phyloP scores from a whole-genome alignment of 2,329 filamentous ascomycete genomes.

The Aspergillus ibericus region DNA sequence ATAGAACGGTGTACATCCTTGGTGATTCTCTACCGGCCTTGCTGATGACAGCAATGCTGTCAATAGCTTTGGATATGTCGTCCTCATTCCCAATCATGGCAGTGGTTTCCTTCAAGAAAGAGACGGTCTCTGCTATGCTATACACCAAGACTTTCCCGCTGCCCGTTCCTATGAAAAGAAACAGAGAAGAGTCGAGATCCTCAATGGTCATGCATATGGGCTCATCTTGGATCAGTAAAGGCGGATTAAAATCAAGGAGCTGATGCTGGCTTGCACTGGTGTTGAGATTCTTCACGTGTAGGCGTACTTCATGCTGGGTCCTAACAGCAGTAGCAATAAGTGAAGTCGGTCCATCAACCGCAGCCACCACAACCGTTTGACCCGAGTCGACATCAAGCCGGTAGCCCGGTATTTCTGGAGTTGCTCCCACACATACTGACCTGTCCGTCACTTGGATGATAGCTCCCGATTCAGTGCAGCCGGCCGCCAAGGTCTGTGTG shows the following conservation, averaged over 20 bases:
- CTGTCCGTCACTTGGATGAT: constrained; percentile 46
- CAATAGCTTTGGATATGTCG: constrained; percentile 37
- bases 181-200: constrained; percentile 22
- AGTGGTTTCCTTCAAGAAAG: constrained; percentile 23
- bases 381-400: constrained; percentile 23
- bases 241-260: constrained; percentile 25
- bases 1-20: constrained; percentile 36
- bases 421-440: constrained; percentile 34
- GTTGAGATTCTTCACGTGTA: constrained; percentile 30
- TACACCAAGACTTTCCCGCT: constrained; percentile 39
- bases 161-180: constrained; percentile 44
- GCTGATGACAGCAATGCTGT: constrained; percentile 34
- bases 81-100: constrained; percentile 24
- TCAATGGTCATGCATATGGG: constrained; percentile 39
- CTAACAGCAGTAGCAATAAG: constrained; percentile 31
- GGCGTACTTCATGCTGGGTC: constrained; percentile 23
- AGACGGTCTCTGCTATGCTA: constrained; percentile 23
- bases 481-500: constrained; percentile 46
- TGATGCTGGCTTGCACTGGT: constrained; percentile 15
- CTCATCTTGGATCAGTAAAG: constrained; percentile 32
- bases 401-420: constrained; percentile 22
- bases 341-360: constrained; percentile 30
- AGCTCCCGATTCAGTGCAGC: constrained; percentile 33
- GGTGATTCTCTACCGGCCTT: constrained; percentile 12
- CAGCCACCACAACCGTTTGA: constrained; percentile 31